Evolutionary conservation across 78 protist genomes (phyloP).

Genomic region (Planoprotostelium fungivorum): DNA sequence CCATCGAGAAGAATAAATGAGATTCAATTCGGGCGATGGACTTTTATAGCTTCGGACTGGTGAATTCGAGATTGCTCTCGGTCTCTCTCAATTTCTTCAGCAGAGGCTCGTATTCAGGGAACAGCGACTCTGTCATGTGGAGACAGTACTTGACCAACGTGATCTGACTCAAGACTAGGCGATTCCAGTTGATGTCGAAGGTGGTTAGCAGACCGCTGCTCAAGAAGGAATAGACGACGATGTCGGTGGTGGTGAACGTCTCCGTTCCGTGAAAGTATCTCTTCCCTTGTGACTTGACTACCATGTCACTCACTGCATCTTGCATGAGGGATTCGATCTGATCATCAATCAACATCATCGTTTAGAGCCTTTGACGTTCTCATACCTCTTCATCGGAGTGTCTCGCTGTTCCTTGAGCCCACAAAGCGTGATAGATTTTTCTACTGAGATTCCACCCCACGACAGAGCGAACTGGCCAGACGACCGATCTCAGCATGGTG

Average conservation of each 20-base stretch:
- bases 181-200: background rate
- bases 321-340: background rate
- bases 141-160: background rate
- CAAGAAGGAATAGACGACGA: background rate
- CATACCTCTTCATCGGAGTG: background rate
- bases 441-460: background rate
- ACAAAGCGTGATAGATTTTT: background rate
- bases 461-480: background rate
- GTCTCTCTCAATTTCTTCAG: background rate
- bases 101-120: background rate
- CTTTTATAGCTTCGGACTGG: too few relatives aligned
- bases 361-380: too few relatives aligned
- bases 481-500: background rate
- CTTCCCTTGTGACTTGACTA: background rate
- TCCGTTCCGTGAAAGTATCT: background rate
- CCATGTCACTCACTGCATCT: background rate
- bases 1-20: too few relatives aligned
- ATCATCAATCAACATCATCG: background rate
- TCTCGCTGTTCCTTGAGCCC: background rate
- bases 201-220: background rate
- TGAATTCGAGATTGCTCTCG: too few relatives aligned
- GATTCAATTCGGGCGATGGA: too few relatives aligned
- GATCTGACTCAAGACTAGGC: background rate
- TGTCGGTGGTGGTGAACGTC: background rate
- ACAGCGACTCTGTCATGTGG: background rate